A percentile compares a stretch with the other conserved stretches of the same genome.
These are phyloP conservation scores for Zychaea mexicana DNA, from an alignment of 371 early-diverging fungal species.

Conservation along the genomic window DNA sequence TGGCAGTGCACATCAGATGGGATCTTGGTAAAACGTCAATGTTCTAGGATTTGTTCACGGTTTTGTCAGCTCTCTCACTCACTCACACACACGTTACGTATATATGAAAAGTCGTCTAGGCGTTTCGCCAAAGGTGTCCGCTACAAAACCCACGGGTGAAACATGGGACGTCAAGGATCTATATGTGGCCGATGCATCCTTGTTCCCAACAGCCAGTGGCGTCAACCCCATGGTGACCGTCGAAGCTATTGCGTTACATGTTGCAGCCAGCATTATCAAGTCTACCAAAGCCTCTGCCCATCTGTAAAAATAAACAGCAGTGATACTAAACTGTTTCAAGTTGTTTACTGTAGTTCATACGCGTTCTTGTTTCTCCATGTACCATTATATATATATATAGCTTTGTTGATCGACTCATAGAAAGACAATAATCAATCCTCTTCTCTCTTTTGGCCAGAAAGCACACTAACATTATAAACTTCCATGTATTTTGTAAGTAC, in stretches of 20 bases:
- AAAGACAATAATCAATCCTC: no score
- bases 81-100: neutral
- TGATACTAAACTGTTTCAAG: no score
- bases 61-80: neutral
- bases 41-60: no score
- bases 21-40: conserved; percentile 64
- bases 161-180: conserved; percentile 71
- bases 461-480: no score
- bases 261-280: conserved; percentile 25
- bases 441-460: no score
- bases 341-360: no score
- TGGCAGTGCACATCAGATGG: conserved; percentile 56
- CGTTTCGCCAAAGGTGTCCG: conserved; percentile 46
- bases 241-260: conserved; percentile 43
- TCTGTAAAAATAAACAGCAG: neutral
- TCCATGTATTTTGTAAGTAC: no score
- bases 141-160: conserved; percentile 65
- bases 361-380: no score
- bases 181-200: conserved; percentile 69
- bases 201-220: conserved; percentile 72
- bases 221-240: conserved; percentile 76
- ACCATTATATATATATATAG: no score
- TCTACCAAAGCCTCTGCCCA: neutral
- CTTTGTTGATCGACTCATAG: no score
- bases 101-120: conserved; percentile 60